phyloP scores from a whole-genome alignment of 768 basidiomycete species.

The Zangia roseola region DNA sequence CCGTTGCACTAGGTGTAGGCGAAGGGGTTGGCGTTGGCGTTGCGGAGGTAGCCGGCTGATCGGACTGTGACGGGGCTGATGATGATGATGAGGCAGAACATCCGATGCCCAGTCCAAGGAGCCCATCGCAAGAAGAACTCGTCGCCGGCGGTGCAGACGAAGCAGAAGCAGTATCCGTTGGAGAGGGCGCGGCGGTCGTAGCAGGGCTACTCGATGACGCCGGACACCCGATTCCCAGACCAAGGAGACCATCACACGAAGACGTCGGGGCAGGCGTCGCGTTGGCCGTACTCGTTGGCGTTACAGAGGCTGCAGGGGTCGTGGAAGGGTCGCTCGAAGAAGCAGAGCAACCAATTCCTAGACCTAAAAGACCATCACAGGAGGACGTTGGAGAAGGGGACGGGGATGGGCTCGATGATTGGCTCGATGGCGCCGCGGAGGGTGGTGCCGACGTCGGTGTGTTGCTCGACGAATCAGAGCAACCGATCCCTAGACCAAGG shows the following conservation, averaged over 20 bases:
- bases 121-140: constrained; percentile 7
- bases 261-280: not conserved
- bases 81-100: constrained; percentile 1
- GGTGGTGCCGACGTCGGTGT: not conserved
- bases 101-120: constrained; percentile 16
- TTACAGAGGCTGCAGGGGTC: not conserved
- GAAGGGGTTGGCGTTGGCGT: not conserved
- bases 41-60: not conserved
- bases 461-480: constrained; percentile 4
- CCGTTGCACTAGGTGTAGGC: not conserved
- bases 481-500: constrained; percentile 10
- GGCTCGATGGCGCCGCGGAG: not conserved
- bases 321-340: not conserved
- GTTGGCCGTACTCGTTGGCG: not conserved
- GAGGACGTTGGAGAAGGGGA: constrained; percentile 1
- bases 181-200: constrained; percentile 1
- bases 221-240: not conserved
- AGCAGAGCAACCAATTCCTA: constrained; percentile 8
- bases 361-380: constrained; percentile 11
- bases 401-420: not conserved
- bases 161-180: not conserved
- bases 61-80: not conserved
- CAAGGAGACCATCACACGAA: no score
- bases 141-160: not conserved
- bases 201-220: not conserved